Percentiles rank a stretch among this genome's conserved stretches.
These are phyloP conservation scores for Ogataea allantospora DNA, from an alignment of 805 yeast species.

Conservation along the genomic window DNA sequence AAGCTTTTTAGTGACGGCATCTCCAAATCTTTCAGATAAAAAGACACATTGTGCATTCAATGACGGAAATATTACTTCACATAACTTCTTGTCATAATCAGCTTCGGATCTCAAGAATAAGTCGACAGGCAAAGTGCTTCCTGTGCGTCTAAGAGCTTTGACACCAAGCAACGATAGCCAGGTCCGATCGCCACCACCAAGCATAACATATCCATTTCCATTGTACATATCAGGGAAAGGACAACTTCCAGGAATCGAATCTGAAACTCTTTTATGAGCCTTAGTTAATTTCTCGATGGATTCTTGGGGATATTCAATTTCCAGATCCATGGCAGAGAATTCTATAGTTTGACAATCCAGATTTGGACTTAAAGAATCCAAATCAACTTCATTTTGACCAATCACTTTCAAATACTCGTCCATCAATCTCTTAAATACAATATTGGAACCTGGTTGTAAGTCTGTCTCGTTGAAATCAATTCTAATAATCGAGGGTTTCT, in stretches of 20 bases:
- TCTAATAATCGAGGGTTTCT: slow-evolving; percentile 10
- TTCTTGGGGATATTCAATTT: slow-evolving; percentile 22
- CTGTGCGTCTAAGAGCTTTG: slow-evolving; percentile 39
- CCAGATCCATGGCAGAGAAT: slow-evolving; percentile 5
- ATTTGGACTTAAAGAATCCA: neutral
- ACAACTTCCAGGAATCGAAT: slow-evolving; percentile 42
- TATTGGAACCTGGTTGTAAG: slow-evolving; percentile 1
- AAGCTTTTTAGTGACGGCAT: slow-evolving; percentile 13
- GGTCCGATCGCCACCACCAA: slow-evolving; percentile 39
- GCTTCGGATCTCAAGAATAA: slow-evolving; percentile 35
- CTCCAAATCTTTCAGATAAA: slow-evolving; percentile 35
- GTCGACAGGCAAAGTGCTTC: slow-evolving; percentile 39
- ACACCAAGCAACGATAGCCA: slow-evolving; percentile 36
- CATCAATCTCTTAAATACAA: slow-evolving; percentile 8
- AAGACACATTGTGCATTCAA: slow-evolving; percentile 39
- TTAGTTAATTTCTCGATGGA: slow-evolving; percentile 44
- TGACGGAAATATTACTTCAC: slow-evolving; percentile 37
- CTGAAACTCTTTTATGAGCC: slow-evolving; percentile 33
- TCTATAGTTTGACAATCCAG: neutral
- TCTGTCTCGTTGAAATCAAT: slow-evolving; percentile 8
- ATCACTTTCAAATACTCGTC: slow-evolving; percentile 4
- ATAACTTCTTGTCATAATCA: slow-evolving; percentile 37
- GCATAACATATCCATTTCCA: slow-evolving; percentile 31
- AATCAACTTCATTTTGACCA: neutral
- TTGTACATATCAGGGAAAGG: slow-evolving; percentile 16